Evolutionary conservation across 2,329 filamentous ascomycete genomes (phyloP).

Genomic region (Scytalidium lignicola): DNA sequence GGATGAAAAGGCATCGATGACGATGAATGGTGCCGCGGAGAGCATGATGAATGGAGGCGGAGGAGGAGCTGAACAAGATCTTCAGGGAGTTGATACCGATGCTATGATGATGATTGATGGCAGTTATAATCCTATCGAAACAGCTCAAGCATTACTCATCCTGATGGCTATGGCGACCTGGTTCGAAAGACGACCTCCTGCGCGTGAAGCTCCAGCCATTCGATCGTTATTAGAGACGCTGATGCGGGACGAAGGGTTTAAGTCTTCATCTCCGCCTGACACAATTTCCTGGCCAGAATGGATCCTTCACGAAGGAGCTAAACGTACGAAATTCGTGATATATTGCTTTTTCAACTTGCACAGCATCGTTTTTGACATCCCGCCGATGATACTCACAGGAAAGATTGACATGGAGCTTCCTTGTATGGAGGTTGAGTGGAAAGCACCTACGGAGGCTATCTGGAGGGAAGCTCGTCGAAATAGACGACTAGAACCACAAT

Average conservation of each 20-base stretch:
- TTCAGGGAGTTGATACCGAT: not conserved
- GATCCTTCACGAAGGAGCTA: conserved; percentile 51
- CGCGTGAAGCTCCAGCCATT: conserved; percentile 53
- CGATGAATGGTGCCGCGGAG: not conserved
- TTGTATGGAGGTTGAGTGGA: conserved; percentile 51
- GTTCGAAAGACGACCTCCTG: conserved; percentile 56
- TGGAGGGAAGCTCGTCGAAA: conserved; percentile 40
- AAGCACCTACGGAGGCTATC: conserved; percentile 41
- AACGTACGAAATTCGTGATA: conserved; percentile 53
- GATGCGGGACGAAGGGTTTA: conserved; percentile 49
- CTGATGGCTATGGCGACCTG: conserved; percentile 56
- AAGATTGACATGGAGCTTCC: conserved; percentile 52
- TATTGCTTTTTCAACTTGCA: conserved; percentile 61
- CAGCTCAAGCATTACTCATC: conserved; percentile 57
- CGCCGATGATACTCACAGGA: conserved; percentile 50
- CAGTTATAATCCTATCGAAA: conserved; percentile 41
- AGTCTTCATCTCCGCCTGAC: conserved; percentile 36
- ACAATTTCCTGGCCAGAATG: conserved; percentile 47
- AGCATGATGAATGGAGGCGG: not conserved
- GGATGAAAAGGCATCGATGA: conserved; percentile 43
- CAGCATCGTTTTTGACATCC: conserved; percentile 57
- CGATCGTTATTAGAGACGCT: conserved; percentile 54
- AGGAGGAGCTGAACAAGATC: not conserved
- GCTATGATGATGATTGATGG: not conserved
- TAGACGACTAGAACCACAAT: conserved; percentile 35